Evolutionary conservation across 2,329 filamentous ascomycete genomes (phyloP).

Genomic region (Penicillium sp.): DNA sequence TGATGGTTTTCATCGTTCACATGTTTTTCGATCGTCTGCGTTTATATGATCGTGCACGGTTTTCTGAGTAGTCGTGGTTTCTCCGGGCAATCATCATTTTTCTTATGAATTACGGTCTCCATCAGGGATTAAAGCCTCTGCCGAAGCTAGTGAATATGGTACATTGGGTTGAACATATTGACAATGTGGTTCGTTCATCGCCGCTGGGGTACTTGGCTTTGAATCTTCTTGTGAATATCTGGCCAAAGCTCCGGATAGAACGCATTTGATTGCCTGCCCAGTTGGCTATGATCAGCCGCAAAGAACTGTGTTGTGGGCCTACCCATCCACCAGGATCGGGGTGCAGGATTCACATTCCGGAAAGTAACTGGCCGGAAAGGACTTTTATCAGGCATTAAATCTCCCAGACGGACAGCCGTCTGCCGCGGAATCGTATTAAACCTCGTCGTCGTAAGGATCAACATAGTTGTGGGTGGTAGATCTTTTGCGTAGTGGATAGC

Average conservation of each 20-base stretch:
- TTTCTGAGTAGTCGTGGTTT: too few species aligned
- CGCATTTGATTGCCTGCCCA: conserved; percentile 39
- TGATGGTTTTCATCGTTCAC: too few species aligned
- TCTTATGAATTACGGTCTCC: too few species aligned
- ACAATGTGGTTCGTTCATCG: background rate
- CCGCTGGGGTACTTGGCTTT: conserved; percentile 18
- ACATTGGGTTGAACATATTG: background rate
- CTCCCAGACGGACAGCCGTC: conserved; percentile 45
- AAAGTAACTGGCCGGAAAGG: conserved; percentile 44
- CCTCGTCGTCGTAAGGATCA: conserved; percentile 50
- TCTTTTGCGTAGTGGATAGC: conserved; percentile 47
- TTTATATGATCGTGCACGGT: too few species aligned
- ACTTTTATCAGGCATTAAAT: conserved; percentile 41
- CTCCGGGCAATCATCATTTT: too few species aligned
- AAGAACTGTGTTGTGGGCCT: conserved; percentile 43
- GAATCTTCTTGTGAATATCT: conserved; percentile 44
- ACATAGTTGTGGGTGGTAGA: conserved; percentile 45
- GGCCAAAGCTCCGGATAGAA: conserved; percentile 49
- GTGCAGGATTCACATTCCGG: conserved; percentile 39
- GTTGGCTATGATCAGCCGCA: conserved; percentile 38
- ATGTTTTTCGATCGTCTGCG: too few species aligned
- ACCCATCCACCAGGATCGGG: conserved; percentile 41
- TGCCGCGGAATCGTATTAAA: conserved; percentile 46
- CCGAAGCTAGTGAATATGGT: background rate
- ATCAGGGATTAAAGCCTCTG: too few species aligned